These are phyloP conservation scores for Pichia sp. DNA, from an alignment of 1,139 yeast genomes.

Conservation along the genomic window DNA sequence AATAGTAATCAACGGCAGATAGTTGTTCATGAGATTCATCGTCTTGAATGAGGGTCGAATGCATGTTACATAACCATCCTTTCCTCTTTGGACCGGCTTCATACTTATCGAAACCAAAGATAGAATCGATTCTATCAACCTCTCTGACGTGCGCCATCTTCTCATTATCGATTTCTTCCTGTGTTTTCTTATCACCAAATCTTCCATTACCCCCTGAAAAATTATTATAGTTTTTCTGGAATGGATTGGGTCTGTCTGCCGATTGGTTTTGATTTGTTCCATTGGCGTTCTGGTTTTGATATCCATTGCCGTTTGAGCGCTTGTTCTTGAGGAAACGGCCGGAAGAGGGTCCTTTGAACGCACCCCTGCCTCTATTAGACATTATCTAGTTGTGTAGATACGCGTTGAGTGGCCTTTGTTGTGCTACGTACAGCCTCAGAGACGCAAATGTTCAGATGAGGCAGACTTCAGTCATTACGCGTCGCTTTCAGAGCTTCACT, in stretches of 20 bases:
- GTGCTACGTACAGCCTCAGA: no score
- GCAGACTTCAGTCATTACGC: no score
- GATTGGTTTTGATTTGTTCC: not conserved
- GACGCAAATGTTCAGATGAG: no score
- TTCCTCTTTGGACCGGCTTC: slow-evolving; percentile 65
- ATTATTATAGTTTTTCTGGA: slow-evolving; percentile 14
- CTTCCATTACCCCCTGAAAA: slow-evolving; percentile 8
- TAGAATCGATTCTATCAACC: slow-evolving; percentile 57
- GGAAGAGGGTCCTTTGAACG: slow-evolving; percentile 44
- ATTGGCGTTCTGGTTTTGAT: slow-evolving; percentile 1
- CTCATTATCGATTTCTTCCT: slow-evolving; percentile 11
- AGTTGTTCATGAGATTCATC: slow-evolving; percentile 53
- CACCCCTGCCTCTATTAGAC: slow-evolving; percentile 11
- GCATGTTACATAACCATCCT: slow-evolving; percentile 93
- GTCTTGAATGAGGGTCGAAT: slow-evolving; percentile 50
- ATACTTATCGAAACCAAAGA: slow-evolving; percentile 80
- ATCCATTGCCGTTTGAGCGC: not conserved
- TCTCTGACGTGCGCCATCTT: slow-evolving; percentile 41
- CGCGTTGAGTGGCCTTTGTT: no score
- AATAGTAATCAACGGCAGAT: slow-evolving; percentile 91
- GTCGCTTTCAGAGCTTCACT: no score
- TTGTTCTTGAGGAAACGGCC: slow-evolving; percentile 50
- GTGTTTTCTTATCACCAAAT: slow-evolving; percentile 4
- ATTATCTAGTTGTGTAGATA: no score
- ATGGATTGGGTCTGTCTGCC: slow-evolving; percentile 1